phyloP scores from a whole-genome alignment of 192 early-diverging fungal genomes.

The Paraglomus occultum region DNA sequence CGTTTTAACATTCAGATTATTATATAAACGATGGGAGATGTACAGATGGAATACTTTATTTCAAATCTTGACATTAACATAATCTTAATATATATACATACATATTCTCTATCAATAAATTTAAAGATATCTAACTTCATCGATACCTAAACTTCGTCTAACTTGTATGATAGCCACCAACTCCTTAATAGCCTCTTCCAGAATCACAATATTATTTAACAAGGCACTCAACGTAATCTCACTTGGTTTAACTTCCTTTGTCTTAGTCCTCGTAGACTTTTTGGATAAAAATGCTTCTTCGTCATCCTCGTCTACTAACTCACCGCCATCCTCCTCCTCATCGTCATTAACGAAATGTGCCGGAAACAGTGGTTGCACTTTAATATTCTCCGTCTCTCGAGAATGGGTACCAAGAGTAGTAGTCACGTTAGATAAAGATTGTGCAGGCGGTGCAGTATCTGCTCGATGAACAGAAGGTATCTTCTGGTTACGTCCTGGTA shows the following conservation, averaged over 20 bases:
- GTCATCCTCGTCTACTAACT: constrained; percentile 29
- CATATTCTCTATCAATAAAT: not conserved
- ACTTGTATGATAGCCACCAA: constrained; percentile 81
- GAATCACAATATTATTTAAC: constrained; percentile 86
- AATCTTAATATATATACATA: too few relatives aligned
- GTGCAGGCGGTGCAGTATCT: not conserved
- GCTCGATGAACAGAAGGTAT: constrained; percentile 13
- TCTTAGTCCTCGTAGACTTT: constrained; percentile 30
- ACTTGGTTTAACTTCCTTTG: constrained; percentile 37
- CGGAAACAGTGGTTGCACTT: constrained; percentile 54
- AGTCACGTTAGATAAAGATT: constrained; percentile 19
- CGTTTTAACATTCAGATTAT: too few relatives aligned
- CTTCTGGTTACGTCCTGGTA: not conserved
- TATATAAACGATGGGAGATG: too few relatives aligned
- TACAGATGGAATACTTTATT: too few relatives aligned
- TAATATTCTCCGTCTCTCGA: constrained; percentile 41
- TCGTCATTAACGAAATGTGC: constrained; percentile 54
- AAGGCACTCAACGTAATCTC: constrained; percentile 60
- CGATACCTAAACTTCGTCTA: constrained; percentile 71
- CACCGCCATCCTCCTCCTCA: constrained; percentile 39
- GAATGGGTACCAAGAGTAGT: constrained; percentile 33
- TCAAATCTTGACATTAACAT: too few relatives aligned
- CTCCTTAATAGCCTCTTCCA: constrained; percentile 93
- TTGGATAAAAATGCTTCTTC: constrained; percentile 40
- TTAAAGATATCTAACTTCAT: constrained; percentile 54